Conservation (phyloP, 169 alveolate genomes). For the Eimeria praecox region DNA sequence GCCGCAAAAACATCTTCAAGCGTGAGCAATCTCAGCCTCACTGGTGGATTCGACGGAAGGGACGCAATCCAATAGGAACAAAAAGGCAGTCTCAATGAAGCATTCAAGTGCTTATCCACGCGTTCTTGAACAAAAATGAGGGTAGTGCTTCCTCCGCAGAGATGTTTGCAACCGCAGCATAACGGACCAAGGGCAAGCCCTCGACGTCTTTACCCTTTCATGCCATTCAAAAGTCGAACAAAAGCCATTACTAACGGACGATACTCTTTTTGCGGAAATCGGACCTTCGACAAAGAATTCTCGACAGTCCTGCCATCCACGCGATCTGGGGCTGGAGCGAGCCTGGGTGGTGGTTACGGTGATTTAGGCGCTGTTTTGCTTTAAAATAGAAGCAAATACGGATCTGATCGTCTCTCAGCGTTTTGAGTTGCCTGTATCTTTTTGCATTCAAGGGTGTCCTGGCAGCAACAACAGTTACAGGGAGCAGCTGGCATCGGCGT, state of each 20-base stretch:
- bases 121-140: not conserved
- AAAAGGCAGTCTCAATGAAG: not conserved
- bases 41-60: not conserved
- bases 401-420: too few species aligned
- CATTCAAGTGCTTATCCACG: not conserved
- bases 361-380: not conserved
- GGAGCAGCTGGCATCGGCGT: not conserved
- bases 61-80: not conserved
- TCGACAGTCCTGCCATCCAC: not conserved
- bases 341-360: not conserved
- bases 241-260: not conserved
- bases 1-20: not conserved
- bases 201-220: not conserved
- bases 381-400: too few species aligned
- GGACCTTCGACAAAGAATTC: not conserved
- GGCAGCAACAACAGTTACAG: not conserved
- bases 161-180: not conserved
- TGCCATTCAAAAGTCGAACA: not conserved
- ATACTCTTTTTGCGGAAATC: not conserved
- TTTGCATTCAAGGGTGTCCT: not conserved
- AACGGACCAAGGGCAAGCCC: not conserved
- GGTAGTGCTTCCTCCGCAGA: not conserved
- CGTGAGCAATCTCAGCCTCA: not conserved
- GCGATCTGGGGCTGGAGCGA: not conserved
- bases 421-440: too few species aligned